Percentiles rank a stretch among this genome's conserved stretches.
Conservation (phyloP, 176 grass and related monocot genomes). For the Canna indica region DNA sequence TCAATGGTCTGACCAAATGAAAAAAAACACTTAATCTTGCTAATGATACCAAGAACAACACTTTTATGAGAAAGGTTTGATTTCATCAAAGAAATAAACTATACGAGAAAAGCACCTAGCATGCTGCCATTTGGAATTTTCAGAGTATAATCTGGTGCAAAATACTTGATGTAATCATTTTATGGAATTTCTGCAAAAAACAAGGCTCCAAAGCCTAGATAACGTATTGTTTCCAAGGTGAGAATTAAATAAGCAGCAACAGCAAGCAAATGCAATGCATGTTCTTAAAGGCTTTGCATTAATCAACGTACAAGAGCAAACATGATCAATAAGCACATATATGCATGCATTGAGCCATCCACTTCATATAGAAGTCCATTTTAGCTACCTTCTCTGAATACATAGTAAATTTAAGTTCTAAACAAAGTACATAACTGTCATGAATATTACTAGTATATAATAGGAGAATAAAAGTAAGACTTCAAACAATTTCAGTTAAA, state of each 20-base stretch:
- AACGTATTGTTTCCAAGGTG: neutral
- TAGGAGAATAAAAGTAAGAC: slow-evolving; percentile 6
- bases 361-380: neutral
- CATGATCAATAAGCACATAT: neutral
- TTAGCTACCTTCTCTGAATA: neutral
- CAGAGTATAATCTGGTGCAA: too few relatives aligned
- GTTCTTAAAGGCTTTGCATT: neutral
- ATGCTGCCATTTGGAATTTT: slow-evolving; percentile 70
- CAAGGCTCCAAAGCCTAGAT: slow-evolving; percentile 19
- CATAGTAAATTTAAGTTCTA: neutral
- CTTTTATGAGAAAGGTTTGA: neutral
- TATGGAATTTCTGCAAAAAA: slow-evolving; percentile 75
- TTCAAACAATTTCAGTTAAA: neutral
- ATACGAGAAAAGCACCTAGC: slow-evolving; percentile 32
- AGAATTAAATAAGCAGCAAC: neutral
- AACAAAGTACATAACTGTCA: neutral
- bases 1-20: neutral
- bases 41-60: too few relatives aligned
- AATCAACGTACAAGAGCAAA: neutral
- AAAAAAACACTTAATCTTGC: neutral
- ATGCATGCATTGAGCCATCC: too few relatives aligned
- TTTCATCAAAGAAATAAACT: slow-evolving; percentile 1
- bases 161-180: too few relatives aligned
- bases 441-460: slow-evolving; percentile 5
- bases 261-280: neutral